These are phyloP conservation scores for Pseudozyma pruni DNA, from an alignment of 1,284 basidiomycete genomes.

Conservation along the genomic window DNA sequence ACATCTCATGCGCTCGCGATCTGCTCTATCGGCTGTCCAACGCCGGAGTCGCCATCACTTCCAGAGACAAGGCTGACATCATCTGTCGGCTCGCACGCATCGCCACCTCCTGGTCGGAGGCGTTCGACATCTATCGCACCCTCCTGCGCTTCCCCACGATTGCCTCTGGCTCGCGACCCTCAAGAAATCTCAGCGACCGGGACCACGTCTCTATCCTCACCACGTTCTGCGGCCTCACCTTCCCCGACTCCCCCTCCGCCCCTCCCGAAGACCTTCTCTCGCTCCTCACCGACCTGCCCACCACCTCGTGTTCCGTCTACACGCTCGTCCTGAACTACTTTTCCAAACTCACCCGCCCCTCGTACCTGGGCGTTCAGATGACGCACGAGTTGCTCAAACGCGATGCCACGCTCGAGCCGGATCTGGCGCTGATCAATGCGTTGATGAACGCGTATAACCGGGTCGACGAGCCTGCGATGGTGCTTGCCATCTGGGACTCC, in stretches of 20 bases:
- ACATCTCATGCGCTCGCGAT: slow-evolving; percentile 26
- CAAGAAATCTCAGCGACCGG: slow-evolving; percentile 5
- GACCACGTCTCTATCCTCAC: slow-evolving; percentile 34
- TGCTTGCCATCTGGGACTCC: slow-evolving; percentile 83
- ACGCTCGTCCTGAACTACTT: slow-evolving; percentile 76
- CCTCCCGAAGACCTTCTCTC: slow-evolving; percentile 78
- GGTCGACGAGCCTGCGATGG: slow-evolving; percentile 76
- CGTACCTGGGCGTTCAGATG: slow-evolving; percentile 71
- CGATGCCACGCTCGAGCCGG: slow-evolving; percentile 79
- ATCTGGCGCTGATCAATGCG: slow-evolving; percentile 82
- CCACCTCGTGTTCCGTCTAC: slow-evolving; percentile 75
- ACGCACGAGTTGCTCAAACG: slow-evolving; percentile 82
- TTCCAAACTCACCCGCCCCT: slow-evolving; percentile 51
- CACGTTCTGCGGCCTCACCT: slow-evolving; percentile 15
- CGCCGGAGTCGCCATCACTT: slow-evolving; percentile 17
- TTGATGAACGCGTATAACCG: slow-evolving; percentile 90
- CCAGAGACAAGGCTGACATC: slow-evolving; percentile 17
- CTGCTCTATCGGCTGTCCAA: slow-evolving; percentile 28
- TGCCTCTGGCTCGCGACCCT: not conserved
- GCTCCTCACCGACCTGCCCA: slow-evolving; percentile 85
- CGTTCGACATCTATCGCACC: slow-evolving; percentile 37
- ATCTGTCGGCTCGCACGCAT: slow-evolving; percentile 26
- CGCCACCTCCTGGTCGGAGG: slow-evolving; percentile 39
- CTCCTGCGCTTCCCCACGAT: slow-evolving; percentile 16
- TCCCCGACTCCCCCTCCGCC: slow-evolving; percentile 67